Conservation (phyloP, 805 yeast species). For the Teunomyces stri region DNA sequence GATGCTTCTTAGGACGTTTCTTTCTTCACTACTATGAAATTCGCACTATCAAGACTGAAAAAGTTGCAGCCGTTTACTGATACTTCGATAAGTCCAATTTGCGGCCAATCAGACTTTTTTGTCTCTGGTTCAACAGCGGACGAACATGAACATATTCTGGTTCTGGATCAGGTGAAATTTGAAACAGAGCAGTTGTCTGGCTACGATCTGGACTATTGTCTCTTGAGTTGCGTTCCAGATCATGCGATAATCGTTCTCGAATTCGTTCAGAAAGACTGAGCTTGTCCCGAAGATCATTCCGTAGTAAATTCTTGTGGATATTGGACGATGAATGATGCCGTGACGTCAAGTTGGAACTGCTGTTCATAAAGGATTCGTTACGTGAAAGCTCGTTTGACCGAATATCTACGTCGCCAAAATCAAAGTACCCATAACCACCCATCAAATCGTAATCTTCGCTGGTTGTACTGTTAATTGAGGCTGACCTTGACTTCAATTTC, state of each 20-base stretch:
- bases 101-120: conserved; percentile 3
- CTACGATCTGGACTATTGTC: not conserved
- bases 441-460: conserved; percentile 41
- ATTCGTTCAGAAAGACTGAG: conserved; percentile 36
- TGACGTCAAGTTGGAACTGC: conserved; percentile 19
- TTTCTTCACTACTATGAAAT: too few species aligned
- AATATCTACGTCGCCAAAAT: conserved; percentile 62
- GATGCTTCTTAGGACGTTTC: too few species aligned
- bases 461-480: conserved; percentile 6
- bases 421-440: conserved; percentile 89
- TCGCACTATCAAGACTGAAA: not conserved
- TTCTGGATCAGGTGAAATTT: not conserved
- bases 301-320: conserved; percentile 12
- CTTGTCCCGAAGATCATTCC: conserved; percentile 27
- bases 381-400: conserved; percentile 42
- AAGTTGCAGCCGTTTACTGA: conserved; percentile 6
- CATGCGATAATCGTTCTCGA: conserved; percentile 30
- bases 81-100: conserved; percentile 6
- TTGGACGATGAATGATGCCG: conserved; percentile 30
- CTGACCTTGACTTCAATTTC: conserved; percentile 2
- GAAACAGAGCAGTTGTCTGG: not conserved
- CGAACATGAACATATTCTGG: not conserved
- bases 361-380: conserved; percentile 29
- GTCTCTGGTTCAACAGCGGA: not conserved
- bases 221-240: not conserved